A percentile compares a stretch with the other conserved stretches of the same genome.
phyloP scores from a whole-genome alignment of 352 stramenopile species.

The Hyaloperonospora brassicae region DNA sequence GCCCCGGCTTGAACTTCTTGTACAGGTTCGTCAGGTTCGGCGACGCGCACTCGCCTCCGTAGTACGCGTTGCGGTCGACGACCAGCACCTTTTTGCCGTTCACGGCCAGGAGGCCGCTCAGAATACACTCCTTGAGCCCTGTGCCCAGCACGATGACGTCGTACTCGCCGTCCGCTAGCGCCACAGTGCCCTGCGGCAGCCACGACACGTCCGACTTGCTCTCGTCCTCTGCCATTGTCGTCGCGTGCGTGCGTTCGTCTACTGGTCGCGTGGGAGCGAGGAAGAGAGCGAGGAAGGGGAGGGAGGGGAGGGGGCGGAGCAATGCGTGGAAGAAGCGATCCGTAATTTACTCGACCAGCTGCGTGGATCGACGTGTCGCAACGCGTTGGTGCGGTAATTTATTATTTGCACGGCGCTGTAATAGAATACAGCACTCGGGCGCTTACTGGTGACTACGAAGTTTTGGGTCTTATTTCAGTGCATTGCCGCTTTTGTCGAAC shows the following conservation, averaged over 20 bases:
- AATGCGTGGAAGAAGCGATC: slow-evolving; percentile 9
- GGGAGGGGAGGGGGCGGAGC: slow-evolving; percentile 6
- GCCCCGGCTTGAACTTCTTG: slow-evolving; percentile 86
- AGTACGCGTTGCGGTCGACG: slow-evolving; percentile 97
- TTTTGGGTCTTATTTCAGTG: too few relatives aligned
- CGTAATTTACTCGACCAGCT: neutral
- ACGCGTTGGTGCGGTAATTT: too few relatives aligned
- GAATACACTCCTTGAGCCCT: slow-evolving; percentile 98
- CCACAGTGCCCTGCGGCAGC: slow-evolving; percentile 90
- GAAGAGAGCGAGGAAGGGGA: slow-evolving; percentile 8
- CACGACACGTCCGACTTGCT: slow-evolving; percentile 87
- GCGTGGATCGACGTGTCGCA: too few relatives aligned
- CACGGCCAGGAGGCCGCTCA: slow-evolving; percentile 93
- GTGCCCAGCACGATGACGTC: slow-evolving; percentile 99
- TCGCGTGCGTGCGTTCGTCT: neutral
- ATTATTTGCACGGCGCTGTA: too few relatives aligned
- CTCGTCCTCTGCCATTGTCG: slow-evolving; percentile 59
- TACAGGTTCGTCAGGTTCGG: slow-evolving; percentile 98
- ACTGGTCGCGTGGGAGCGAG: neutral
- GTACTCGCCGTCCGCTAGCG: slow-evolving; percentile 98
- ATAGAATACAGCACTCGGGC: too few relatives aligned
- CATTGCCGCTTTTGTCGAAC: too few relatives aligned
- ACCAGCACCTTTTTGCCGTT: slow-evolving; percentile 95
- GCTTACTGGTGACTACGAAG: too few relatives aligned
- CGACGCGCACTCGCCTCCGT: slow-evolving; percentile 96